phyloP scores from a whole-genome alignment of 345 rosid species.

The Brassica juncea region DNA sequence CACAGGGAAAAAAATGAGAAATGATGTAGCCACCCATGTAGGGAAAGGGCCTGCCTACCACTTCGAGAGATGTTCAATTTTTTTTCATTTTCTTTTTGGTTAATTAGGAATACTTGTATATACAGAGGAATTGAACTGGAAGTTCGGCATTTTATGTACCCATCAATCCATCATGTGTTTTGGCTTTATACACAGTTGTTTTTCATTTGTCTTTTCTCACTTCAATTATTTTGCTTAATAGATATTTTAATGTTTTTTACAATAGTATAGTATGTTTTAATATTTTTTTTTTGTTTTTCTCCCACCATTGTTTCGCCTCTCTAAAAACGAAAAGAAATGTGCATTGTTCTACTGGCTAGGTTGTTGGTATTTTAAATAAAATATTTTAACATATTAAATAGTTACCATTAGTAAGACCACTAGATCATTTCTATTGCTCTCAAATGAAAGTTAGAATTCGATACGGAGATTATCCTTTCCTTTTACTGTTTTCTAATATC shows the following conservation, averaged over 20 bases:
- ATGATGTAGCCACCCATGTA: background rate
- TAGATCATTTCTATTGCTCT: too few relatives aligned
- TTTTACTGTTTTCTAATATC: too few relatives aligned
- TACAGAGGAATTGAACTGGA: background rate
- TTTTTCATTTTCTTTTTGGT: background rate
- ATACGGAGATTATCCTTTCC: too few relatives aligned
- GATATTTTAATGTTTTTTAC: background rate
- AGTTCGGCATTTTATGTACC: constrained; percentile 2
- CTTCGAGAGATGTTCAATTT: background rate
- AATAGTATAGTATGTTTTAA: background rate
- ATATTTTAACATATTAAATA: too few relatives aligned
- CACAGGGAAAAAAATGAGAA: constrained; percentile 3
- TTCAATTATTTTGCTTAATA: constrained; percentile 15
- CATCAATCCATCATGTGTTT: constrained; percentile 8
- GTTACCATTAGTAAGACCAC: too few relatives aligned
- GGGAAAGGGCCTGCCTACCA: constrained; percentile 28
- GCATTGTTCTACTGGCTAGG: background rate
- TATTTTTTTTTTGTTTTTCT: background rate
- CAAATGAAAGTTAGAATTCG: too few relatives aligned
- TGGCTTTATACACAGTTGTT: constrained; percentile 1
- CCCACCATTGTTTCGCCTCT: constrained; percentile 1
- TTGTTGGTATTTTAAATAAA: background rate
- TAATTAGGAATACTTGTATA: background rate
- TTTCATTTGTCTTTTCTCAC: constrained; percentile 25
- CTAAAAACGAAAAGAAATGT: background rate